Conservation (phyloP, 371 early-diverging fungal genomes). For the Syncephalastrum monosporum region DNA sequence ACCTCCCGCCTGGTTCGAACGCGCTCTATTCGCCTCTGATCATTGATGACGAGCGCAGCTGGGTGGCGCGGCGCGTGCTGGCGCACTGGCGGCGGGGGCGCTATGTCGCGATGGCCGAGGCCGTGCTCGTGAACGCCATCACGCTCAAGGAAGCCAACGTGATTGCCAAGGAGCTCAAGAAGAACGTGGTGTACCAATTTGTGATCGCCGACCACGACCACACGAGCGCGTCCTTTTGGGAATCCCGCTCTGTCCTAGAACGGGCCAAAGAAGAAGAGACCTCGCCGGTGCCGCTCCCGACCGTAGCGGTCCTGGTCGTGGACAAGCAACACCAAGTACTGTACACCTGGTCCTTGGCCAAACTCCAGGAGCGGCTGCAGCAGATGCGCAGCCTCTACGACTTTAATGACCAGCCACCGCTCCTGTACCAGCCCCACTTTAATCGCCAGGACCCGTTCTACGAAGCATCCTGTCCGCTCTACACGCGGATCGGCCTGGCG, state of each 20-base stretch:
- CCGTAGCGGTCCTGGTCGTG: slow-evolving; percentile 65
- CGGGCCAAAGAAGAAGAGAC: slow-evolving; percentile 36
- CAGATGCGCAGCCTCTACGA: slow-evolving; percentile 77
- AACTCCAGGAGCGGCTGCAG: slow-evolving; percentile 59
- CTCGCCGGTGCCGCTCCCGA: slow-evolving; percentile 38
- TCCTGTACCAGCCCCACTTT: slow-evolving; percentile 63
- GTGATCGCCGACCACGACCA: slow-evolving; percentile 59
- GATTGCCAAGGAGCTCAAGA: slow-evolving; percentile 74
- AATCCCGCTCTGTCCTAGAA: slow-evolving; percentile 42
- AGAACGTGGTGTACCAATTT: slow-evolving; percentile 78
- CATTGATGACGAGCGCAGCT: background rate
- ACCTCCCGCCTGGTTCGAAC: slow-evolving; percentile 2
- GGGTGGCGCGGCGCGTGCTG: background rate
- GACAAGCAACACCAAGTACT: slow-evolving; percentile 64
- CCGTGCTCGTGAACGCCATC: slow-evolving; percentile 63
- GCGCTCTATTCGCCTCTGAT: slow-evolving; percentile 25
- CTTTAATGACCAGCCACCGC: slow-evolving; percentile 59
- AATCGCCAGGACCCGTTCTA: slow-evolving; percentile 73
- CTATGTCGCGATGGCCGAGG: slow-evolving; percentile 69
- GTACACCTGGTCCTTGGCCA: slow-evolving; percentile 72
- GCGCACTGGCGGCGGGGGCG: slow-evolving; percentile 60
- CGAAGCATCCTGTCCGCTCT: slow-evolving; percentile 57
- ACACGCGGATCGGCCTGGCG: slow-evolving; percentile 64
- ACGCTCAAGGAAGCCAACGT: slow-evolving; percentile 85
- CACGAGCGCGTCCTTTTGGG: slow-evolving; percentile 62